Evolutionary conservation across 2,329 filamentous ascomycete species (phyloP).

Genomic region (Leptographium procerum): DNA sequence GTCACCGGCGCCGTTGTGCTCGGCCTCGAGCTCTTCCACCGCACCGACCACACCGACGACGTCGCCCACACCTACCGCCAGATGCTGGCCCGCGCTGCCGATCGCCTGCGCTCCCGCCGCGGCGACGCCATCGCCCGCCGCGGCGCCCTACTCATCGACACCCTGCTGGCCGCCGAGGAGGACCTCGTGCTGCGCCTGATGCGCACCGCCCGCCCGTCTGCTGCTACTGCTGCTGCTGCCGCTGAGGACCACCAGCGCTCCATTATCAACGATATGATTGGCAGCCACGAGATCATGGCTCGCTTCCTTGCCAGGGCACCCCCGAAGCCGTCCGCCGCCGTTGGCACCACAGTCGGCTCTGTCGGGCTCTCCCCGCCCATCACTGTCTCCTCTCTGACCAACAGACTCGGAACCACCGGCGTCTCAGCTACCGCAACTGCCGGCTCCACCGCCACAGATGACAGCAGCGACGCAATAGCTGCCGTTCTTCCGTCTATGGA

Average conservation of each 20-base stretch:
- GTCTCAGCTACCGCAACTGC: too few relatives aligned
- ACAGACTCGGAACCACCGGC: not conserved
- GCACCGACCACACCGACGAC: constrained; percentile 10
- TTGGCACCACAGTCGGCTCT: too few relatives aligned
- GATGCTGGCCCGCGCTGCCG: constrained; percentile 6
- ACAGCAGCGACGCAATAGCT: not conserved
- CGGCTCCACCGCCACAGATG: not conserved
- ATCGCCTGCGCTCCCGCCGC: constrained; percentile 8
- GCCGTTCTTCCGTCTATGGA: not conserved
- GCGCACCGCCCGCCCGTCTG: constrained; percentile 5
- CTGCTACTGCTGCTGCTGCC: not conserved
- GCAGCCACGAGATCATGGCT: constrained; percentile 11
- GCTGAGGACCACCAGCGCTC: constrained; percentile 4
- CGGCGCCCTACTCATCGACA: constrained; percentile 12
- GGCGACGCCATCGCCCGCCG: constrained; percentile 11
- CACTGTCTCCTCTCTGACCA: not conserved
- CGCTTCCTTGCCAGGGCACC: constrained; percentile 7
- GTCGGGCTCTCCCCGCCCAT: not conserved
- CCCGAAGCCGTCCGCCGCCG: not conserved
- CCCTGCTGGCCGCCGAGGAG: constrained; percentile 12
- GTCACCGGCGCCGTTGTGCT: constrained; percentile 14
- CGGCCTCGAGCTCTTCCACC: constrained; percentile 14
- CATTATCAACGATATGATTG: constrained; percentile 12
- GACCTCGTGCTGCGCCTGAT: constrained; percentile 12
- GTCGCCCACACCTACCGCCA: constrained; percentile 10